Percentiles rank a stretch among this genome's conserved stretches.
Conservation (phyloP, 129 eudicot species). For the Lactuca sativa region DNA sequence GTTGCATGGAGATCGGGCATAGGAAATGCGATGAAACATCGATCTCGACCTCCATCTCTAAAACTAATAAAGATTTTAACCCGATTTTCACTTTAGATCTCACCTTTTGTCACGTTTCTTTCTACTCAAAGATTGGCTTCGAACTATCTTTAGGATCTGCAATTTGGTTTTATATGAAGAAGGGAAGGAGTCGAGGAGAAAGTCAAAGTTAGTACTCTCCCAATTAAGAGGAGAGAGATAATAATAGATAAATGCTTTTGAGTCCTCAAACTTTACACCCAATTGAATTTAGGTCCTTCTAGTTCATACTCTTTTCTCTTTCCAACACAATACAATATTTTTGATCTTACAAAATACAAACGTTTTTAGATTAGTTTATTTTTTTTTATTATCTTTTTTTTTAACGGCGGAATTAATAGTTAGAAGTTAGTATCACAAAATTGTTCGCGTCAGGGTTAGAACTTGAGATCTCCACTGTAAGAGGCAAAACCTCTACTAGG, state of each 20-base stretch:
- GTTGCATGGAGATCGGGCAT: slow-evolving; percentile 90
- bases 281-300: not conserved
- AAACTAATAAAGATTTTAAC: not conserved
- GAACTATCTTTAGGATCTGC: not conserved
- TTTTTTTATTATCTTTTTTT: too few relatives aligned
- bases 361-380: not conserved
- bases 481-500: too few relatives aligned
- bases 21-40: slow-evolving; percentile 77
- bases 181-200: slow-evolving; percentile 19
- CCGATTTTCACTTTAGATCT: slow-evolving; percentile 14
- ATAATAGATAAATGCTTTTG: slow-evolving; percentile 22
- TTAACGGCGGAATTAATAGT: too few relatives aligned
- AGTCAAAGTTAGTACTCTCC: slow-evolving; percentile 68
- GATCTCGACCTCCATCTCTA: slow-evolving; percentile 36
- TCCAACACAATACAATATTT: not conserved
- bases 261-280: slow-evolving; percentile 12
- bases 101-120: slow-evolving; percentile 14
- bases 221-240: slow-evolving; percentile 24
- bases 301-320: not conserved
- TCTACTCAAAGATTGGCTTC: slow-evolving; percentile 3
- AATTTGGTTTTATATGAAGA: slow-evolving; percentile 27
- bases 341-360: too few relatives aligned
- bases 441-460: too few relatives aligned
- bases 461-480: too few relatives aligned
- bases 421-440: too few relatives aligned